phyloP scores from a whole-genome alignment of 2,329 filamentous ascomycete species.

The Fusarium brevicatenulatum region DNA sequence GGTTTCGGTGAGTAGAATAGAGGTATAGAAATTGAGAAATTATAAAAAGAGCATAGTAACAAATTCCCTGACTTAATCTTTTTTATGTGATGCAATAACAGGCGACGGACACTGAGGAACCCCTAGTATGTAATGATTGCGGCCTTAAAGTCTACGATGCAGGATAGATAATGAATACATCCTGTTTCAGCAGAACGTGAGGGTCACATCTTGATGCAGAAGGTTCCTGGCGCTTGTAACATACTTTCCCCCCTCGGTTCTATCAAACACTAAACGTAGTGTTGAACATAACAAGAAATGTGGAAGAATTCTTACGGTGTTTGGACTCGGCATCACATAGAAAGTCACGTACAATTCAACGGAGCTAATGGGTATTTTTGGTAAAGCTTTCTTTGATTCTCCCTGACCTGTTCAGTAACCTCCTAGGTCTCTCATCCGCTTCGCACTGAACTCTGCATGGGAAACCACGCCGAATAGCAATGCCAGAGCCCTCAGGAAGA shows the following conservation, averaged over 20 bases:
- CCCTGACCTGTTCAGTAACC: too few species aligned
- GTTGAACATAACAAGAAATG: too few species aligned
- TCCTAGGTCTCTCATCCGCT: not conserved
- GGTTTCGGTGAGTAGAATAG: not conserved
- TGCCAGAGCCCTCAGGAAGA: not conserved
- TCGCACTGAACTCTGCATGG: fast-evolving
- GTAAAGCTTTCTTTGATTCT: not conserved
- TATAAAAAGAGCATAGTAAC: fast-evolving
- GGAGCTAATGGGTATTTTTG: fast-evolving
- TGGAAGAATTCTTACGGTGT: too few species aligned
- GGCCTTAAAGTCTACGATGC: fast-evolving
- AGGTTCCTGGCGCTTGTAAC: too few species aligned
- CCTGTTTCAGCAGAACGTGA: too few species aligned
- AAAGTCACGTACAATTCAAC: fast-evolving
- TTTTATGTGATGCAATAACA: not conserved
- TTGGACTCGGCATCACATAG: not conserved
- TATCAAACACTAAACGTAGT: too few species aligned
- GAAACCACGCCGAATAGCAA: not conserved
- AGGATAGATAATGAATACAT: not conserved
- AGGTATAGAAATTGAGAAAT: not conserved
- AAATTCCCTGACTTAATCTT: fast-evolving
- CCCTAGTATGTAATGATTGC: not conserved
- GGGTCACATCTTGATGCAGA: too few species aligned
- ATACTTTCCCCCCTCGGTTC: too few species aligned
- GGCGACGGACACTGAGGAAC: not conserved